These are phyloP conservation scores for Neodidymelliopsis sp. DNA, from an alignment of 2,329 filamentous ascomycete species.

Conservation along the genomic window DNA sequence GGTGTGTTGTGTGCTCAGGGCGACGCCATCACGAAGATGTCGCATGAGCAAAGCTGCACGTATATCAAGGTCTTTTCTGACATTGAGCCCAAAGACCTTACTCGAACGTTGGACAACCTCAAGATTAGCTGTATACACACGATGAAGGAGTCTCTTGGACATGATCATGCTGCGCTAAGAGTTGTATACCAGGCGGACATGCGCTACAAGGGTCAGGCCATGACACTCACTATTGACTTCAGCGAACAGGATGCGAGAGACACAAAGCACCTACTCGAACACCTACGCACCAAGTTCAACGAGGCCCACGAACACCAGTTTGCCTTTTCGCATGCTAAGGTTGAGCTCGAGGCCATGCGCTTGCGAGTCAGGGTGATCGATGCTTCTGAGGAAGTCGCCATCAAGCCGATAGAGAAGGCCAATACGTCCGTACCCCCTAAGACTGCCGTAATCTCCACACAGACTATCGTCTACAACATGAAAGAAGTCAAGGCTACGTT, in stretches of 20 bases:
- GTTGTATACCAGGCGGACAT: slow-evolving; percentile 55
- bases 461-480: slow-evolving; percentile 53
- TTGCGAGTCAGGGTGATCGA: slow-evolving; percentile 56
- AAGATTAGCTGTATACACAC: slow-evolving; percentile 49
- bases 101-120: slow-evolving; percentile 43
- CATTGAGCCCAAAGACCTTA: slow-evolving; percentile 46
- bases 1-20: slow-evolving; percentile 60
- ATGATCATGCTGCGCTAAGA: slow-evolving; percentile 41
- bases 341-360: slow-evolving; percentile 59
- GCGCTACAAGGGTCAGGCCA: slow-evolving; percentile 57
- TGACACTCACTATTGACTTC: slow-evolving; percentile 48
- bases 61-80: slow-evolving; percentile 54
- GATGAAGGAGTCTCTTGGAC: slow-evolving; percentile 49
- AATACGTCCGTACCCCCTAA: slow-evolving; percentile 39
- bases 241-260: slow-evolving; percentile 46
- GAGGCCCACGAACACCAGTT: slow-evolving; percentile 56
- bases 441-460: slow-evolving; percentile 49
- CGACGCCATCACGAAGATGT: slow-evolving; percentile 59
- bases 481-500: slow-evolving; percentile 52
- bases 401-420: slow-evolving; percentile 45
- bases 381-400: slow-evolving; percentile 51
- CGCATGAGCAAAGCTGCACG: slow-evolving; percentile 56
- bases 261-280: slow-evolving; percentile 37
- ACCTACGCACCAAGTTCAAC: slow-evolving; percentile 52
- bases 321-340: slow-evolving; percentile 53